phyloP scores from a whole-genome alignment of 2,329 filamentous ascomycete genomes.

The Pseudogymnoascus sp. region DNA sequence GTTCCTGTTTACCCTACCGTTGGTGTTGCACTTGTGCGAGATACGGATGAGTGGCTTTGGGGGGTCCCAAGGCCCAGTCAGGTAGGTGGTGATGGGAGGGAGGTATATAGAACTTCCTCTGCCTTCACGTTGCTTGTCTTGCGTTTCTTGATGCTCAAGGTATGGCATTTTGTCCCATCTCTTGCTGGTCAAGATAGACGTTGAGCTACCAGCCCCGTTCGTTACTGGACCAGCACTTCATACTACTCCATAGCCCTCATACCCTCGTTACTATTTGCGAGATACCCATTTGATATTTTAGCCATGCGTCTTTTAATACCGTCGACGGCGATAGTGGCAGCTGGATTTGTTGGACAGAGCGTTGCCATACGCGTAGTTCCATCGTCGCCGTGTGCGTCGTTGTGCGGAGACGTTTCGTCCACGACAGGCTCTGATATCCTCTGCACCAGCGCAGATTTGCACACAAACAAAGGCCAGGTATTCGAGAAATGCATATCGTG shows the following conservation, averaged over 20 bases:
- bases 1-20: conserved; percentile 3
- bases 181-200: conserved; percentile 8
- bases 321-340: not conserved
- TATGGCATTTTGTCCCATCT: not conserved
- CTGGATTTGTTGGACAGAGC: not conserved
- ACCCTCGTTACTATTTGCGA: not conserved
- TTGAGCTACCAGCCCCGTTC: not conserved
- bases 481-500: conserved; percentile 40
- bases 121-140: not conserved
- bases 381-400: conserved; percentile 8
- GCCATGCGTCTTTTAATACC: conserved; percentile 6
- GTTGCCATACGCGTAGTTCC: not conserved
- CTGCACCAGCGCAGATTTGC: conserved; percentile 7
- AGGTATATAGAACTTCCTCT: conserved; percentile 2
- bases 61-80: not conserved
- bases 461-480: conserved; percentile 14
- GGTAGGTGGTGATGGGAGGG: not conserved
- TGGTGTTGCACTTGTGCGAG: not conserved
- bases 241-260: not conserved
- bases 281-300: conserved; percentile 8
- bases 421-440: conserved; percentile 10
- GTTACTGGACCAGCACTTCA: not conserved
- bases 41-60: not conserved
- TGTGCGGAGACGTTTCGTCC: conserved; percentile 10
- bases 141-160: not conserved